Conservation (phyloP, 2,329 filamentous ascomycete genomes). For the Pleoardoris graminearum region DNA sequence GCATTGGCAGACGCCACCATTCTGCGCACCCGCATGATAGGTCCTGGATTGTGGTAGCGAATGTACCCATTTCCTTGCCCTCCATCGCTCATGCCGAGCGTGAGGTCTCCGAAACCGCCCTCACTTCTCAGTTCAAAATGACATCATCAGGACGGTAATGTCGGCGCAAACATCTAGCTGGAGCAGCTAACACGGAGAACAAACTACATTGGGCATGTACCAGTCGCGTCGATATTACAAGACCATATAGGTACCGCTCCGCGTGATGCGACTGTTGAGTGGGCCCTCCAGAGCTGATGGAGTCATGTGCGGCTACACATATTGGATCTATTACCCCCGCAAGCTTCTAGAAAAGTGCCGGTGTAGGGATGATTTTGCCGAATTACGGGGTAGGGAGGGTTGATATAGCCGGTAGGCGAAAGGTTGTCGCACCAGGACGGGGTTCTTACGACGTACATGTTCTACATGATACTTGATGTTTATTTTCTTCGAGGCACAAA, state of each 20-base stretch:
- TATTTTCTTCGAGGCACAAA: too few relatives aligned
- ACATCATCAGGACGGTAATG: not conserved
- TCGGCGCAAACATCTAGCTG: not conserved
- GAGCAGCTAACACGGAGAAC: not conserved
- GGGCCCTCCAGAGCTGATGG: not conserved
- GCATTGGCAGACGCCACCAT: not conserved
- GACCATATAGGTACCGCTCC: not conserved
- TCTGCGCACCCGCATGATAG: conserved; percentile 1
- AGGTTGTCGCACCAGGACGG: too few relatives aligned
- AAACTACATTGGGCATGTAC: conserved; percentile 1
- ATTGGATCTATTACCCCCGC: not conserved
- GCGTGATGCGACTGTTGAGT: not conserved
- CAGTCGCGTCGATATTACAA: not conserved
- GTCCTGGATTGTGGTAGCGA: conserved; percentile 8
- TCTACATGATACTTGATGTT: not conserved
- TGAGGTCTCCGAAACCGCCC: not conserved
- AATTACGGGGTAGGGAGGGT: not conserved
- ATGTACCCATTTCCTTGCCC: too few relatives aligned
- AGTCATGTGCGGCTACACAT: not conserved
- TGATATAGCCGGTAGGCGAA: not conserved
- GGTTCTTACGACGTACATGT: not conserved
- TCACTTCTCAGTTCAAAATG: not conserved
- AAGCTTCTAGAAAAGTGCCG: not conserved
- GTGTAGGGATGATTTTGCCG: not conserved
- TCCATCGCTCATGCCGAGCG: not conserved